Evolutionary conservation across 495 filamentous ascomycete species (phyloP), one percentile per base, ranked within the genome.

Genomic region (Aspergillus mulundensis): DNA sequence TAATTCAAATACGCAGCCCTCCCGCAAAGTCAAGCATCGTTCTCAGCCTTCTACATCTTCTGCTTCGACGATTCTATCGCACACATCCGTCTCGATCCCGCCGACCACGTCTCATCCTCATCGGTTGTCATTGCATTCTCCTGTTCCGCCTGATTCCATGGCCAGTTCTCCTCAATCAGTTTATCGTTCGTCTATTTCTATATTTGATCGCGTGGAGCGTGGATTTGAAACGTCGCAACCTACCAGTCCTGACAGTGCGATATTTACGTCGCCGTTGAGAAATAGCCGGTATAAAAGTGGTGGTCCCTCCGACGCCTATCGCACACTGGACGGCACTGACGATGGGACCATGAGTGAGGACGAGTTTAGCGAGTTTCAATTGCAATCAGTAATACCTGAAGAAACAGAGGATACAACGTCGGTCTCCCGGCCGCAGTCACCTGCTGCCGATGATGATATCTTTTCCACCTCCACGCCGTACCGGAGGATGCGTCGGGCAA

Each of bases 81-180:
- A 86, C 56, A 83, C 86, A 11, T 79, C 85, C 15, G 80, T 81
- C 60, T 81, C 84, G 14, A 76, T 88, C 55, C 76, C 83, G 57
- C 68, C 77, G 56, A 58, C 75, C 57, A 28, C 78, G 58, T 66
- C 74, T 2, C 74, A 79, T 28, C 80, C 74, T 2, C 74, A 79
- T 28, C 80, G 83, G 20, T 90, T 84, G 84, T 90, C 89, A 0
- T 64, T 81, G 11, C 80, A 87, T 44, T 86, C 87, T 7, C 82
- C 86, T n/a, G 73, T 80, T 3, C 62, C 46, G 38, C 46, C 79
- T 0, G 90, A 89, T 10, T 93, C 92, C 0, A 72, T 85, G n/a
- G 84, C 91, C 4, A 91, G 84, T 64, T 96, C 92, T 2, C 92
- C 93, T 4, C 80, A 79, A 21, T 93, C 90, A 2, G 84, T 78